phyloP scores from a whole-genome alignment of 202 grass and related monocot species.

The Eragrostis tef region DNA sequence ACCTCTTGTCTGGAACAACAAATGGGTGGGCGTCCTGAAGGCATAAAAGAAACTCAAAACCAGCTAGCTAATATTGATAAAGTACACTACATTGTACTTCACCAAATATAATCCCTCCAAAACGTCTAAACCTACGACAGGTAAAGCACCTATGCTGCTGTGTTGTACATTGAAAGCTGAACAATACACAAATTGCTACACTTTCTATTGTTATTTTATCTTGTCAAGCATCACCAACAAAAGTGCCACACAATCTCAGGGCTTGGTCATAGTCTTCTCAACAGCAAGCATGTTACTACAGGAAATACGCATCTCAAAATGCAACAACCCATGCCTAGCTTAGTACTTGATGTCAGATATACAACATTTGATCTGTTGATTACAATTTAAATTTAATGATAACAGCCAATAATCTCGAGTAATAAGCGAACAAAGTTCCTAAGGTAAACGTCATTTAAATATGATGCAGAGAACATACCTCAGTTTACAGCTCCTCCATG shows the following conservation, averaged over 20 bases:
- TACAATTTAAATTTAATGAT: not conserved
- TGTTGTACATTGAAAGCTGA: not conserved
- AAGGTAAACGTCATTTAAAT: not conserved
- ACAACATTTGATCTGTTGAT: not conserved
- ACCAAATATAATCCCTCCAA: not conserved
- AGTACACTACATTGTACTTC: not conserved
- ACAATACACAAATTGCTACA: not conserved
- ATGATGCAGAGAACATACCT: slow-evolving; percentile 54
- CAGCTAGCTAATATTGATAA: not conserved
- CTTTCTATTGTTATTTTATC: not conserved
- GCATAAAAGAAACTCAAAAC: not conserved
- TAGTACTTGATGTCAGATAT: not conserved
- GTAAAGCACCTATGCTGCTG: too few relatives aligned
- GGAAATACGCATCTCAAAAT: not conserved
- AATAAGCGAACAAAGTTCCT: not conserved
- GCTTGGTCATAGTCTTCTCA: too few relatives aligned
- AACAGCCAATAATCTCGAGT: not conserved
- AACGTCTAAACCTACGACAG: not conserved
- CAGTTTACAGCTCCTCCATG: slow-evolving; percentile 44
- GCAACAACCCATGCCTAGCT: not conserved
- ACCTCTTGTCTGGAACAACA: not conserved
- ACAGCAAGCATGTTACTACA: not conserved
- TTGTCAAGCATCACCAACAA: not conserved
- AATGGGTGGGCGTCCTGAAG: not conserved
- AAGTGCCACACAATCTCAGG: not conserved